Percentiles rank a stretch among this genome's conserved stretches.
These are phyloP conservation scores for Metschnikowia borealis DNA, from an alignment of 805 yeast species.

Conservation along the genomic window DNA sequence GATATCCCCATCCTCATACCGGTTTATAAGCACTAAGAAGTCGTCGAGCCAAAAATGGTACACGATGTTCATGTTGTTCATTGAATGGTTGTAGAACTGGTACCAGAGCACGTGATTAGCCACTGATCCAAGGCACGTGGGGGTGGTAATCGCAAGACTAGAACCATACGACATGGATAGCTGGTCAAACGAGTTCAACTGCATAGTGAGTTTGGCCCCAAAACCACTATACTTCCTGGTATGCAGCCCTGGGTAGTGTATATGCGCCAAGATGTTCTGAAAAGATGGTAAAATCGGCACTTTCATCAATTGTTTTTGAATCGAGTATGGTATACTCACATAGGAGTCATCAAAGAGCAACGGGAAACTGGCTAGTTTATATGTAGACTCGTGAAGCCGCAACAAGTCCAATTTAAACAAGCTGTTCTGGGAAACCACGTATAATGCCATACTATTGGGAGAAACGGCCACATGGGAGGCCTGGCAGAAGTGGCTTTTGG, in stretches of 20 bases:
- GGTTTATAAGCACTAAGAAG: conserved; percentile 31
- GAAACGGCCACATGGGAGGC: conserved; percentile 24
- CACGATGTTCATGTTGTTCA: conserved; percentile 32
- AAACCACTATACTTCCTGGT: not conserved
- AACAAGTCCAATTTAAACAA: conserved; percentile 24
- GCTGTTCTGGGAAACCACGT: conserved; percentile 16
- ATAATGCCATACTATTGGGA: conserved; percentile 23
- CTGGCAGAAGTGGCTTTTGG: conserved; percentile 21
- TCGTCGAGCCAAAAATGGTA: conserved; percentile 35
- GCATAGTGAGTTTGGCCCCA: conserved; percentile 20
- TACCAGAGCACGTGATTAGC: conserved; percentile 39
- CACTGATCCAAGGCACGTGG: conserved; percentile 11
- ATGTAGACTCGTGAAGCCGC: conserved; percentile 4
- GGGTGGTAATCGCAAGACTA: conserved; percentile 16
- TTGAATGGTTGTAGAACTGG: conserved; percentile 30
- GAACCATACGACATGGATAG: conserved; percentile 13
- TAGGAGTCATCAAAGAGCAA: conserved; percentile 26
- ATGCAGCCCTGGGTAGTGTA: conserved; percentile 21
- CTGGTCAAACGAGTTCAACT: conserved; percentile 11
- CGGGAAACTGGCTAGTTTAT: conserved; percentile 9
- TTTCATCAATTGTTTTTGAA: conserved; percentile 18
- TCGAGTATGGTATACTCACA: conserved; percentile 18
- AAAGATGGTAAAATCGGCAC: conserved; percentile 31
- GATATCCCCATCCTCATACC: conserved; percentile 20
- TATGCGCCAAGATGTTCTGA: conserved; percentile 22